These are phyloP conservation scores for Hygrophorus russula DNA, from an alignment of 768 basidiomycete species.

Conservation along the genomic window DNA sequence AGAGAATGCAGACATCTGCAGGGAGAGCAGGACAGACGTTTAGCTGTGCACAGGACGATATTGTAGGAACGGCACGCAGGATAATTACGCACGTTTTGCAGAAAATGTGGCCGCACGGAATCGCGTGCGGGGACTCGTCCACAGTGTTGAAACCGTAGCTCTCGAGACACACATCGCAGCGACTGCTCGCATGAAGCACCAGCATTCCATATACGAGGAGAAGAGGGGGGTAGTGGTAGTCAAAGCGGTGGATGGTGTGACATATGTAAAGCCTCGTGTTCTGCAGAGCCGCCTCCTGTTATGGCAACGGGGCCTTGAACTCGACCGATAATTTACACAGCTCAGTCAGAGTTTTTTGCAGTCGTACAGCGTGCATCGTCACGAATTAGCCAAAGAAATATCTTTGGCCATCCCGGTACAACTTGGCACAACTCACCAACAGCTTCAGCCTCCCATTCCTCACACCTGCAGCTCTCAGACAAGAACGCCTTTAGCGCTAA, in stretches of 20 bases:
- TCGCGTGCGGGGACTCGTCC: slow-evolving; percentile 50
- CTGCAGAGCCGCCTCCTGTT: neutral
- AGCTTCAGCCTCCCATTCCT: too few species aligned
- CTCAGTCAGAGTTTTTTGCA: too few species aligned
- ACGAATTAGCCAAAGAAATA: too few species aligned
- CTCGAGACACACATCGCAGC: slow-evolving; percentile 70
- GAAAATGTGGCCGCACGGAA: slow-evolving; percentile 72
- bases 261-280: too few species aligned
- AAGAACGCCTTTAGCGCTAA: too few species aligned
- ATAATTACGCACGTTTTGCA: slow-evolving; percentile 58
- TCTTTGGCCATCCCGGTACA: too few species aligned
- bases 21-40: slow-evolving; percentile 3
- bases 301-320: neutral
- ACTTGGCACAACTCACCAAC: too few species aligned
- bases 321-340: neutral
- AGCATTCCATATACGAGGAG: slow-evolving; percentile 24
- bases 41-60: too few species aligned
- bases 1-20: slow-evolving; percentile 44
- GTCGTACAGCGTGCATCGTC: too few species aligned
- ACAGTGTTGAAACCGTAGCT: slow-evolving; percentile 42
- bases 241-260: too few species aligned
- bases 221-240: neutral
- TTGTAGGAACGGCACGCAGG: too few species aligned
- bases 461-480: too few species aligned
- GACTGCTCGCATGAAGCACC: slow-evolving; percentile 57